Evolutionary conservation across 1,284 basidiomycete genomes (phyloP).

Genomic region (Malassezia arunalokei): DNA sequence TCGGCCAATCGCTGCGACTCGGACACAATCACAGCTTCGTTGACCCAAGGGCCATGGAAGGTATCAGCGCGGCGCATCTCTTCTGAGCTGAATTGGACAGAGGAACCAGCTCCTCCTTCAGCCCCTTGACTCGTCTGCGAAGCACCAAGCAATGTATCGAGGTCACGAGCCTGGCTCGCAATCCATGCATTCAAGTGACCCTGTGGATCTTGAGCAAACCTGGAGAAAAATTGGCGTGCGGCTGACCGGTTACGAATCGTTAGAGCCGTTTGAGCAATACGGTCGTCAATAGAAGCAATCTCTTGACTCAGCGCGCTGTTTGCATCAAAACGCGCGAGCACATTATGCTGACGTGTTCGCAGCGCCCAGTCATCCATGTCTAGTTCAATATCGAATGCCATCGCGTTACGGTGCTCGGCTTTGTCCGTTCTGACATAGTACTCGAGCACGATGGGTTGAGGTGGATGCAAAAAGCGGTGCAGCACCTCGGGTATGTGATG

Average conservation of each 20-base stretch:
- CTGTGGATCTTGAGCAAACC: slow-evolving; percentile 67
- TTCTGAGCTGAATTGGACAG: slow-evolving; percentile 59
- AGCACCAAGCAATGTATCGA: slow-evolving; percentile 62
- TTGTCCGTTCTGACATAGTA: slow-evolving; percentile 52
- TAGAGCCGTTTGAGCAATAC: slow-evolving; percentile 41
- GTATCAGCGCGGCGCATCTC: slow-evolving; percentile 77
- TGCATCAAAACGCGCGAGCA: slow-evolving; percentile 62
- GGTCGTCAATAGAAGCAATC: slow-evolving; percentile 66
- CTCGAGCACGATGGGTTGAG: slow-evolving; percentile 73
- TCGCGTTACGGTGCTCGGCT: slow-evolving; percentile 44
- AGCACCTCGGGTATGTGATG: slow-evolving; percentile 73
- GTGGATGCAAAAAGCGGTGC: slow-evolving; percentile 63
- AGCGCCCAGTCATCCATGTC: slow-evolving; percentile 70
- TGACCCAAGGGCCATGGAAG: slow-evolving; percentile 72
- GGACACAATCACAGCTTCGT: slow-evolving; percentile 42
- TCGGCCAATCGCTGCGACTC: slow-evolving; percentile 37
- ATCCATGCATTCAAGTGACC: slow-evolving; percentile 79
- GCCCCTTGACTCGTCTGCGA: slow-evolving; percentile 7
- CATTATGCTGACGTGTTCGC: slow-evolving; percentile 62
- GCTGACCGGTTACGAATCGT: slow-evolving; percentile 71
- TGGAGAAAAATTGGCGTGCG: slow-evolving; percentile 71
- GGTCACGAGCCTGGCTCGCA: slow-evolving; percentile 74
- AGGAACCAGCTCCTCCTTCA: background rate
- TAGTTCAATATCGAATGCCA: slow-evolving; percentile 75
- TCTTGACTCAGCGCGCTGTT: slow-evolving; percentile 52